Percentiles rank a stretch among this genome's conserved stretches.
These are phyloP conservation scores for Pluteus cervinus DNA, from an alignment of 768 basidiomycete genomes.

Conservation along the genomic window DNA sequence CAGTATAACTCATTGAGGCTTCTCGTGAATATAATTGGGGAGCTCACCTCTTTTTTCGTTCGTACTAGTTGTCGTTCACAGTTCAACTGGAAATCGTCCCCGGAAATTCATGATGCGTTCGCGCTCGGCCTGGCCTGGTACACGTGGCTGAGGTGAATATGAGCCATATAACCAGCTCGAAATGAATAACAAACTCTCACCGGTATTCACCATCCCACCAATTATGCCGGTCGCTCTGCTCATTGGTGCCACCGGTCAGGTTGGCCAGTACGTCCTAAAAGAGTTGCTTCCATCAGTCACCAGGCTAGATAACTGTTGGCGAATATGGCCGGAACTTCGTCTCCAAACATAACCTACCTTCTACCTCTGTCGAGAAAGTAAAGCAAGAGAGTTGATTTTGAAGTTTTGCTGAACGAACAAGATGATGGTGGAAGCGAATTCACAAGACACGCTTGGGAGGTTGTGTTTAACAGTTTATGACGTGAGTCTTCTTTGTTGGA, in stretches of 20 bases:
- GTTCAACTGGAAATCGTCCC: no score
- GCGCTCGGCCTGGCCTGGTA: no score
- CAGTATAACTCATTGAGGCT: no score
- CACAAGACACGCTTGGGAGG: constrained; percentile 62
- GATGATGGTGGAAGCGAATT: constrained; percentile 12
- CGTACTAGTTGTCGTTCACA: no score
- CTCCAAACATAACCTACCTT: constrained; percentile 26
- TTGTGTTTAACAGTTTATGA: constrained; percentile 71
- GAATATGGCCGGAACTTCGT: constrained; percentile 72
- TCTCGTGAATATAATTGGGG: no score
- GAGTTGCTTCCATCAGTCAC: constrained; percentile 55
- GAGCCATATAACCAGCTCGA: no score
- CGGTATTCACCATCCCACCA: no score
- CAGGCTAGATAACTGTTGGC: constrained; percentile 51
- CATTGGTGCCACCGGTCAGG: constrained; percentile 70
- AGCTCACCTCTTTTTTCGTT: no score
- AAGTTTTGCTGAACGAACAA: constrained; percentile 26
- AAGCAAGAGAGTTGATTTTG: constrained; percentile 67
- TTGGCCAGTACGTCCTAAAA: constrained; percentile 54
- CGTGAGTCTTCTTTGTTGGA: constrained; percentile 30
- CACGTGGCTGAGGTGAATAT: no score
- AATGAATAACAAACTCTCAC: no score
- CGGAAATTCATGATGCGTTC: no score
- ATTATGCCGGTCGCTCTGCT: constrained; percentile 44
- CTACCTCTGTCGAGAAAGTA: constrained; percentile 34